Evolutionary conservation across 1,284 basidiomycete genomes (phyloP), one percentile per base, ranked within the genome.

Genomic region (Rhodotorula sp.): DNA sequence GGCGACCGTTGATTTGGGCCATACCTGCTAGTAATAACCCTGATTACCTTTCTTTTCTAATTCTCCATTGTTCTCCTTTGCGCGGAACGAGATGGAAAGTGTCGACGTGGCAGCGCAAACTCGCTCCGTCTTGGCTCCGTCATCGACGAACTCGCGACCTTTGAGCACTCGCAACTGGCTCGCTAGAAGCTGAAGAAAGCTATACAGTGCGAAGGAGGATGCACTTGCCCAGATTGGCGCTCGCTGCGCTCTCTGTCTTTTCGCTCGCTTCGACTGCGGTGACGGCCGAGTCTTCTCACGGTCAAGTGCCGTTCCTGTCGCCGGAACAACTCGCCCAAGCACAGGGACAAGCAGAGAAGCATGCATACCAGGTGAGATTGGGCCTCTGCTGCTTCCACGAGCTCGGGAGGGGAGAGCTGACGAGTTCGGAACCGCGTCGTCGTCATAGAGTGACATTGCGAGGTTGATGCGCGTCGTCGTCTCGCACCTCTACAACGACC

Each of bases 391-490:
- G 8, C 39, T 43, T 43, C 39, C 39, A 43, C 39, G 39, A 43
- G 39, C 39, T 43, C 39, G 39, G 39, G 39, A 43, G 39, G 39
- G 10, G 39, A 2, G 10, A 43, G 39, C 39, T 43, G 39, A 43
- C 39, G 10, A 43, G 10, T 10, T 43, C 10, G 39, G 39, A 43
- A 43, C 39, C 39, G 39, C 8, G 39, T 43, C 39, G 10, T 43
- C 39, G 15, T 5, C 18, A 54, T 56, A 67, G 66, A 56, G 48
- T 1, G 67, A 68, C 61, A 68, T 68, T 49, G 54, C 67, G 20
- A 56, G 67, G 26, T 31, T 68, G 31, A 88, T 94, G 71, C 91
- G 90, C 77, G 92, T 97, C 74, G 93, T 96, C 73, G 92, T 96
- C 78, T 91, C 67, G 51, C 70, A 71, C 16, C 34, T 67, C 49